These are phyloP conservation scores for Wickerhamomyces canadensis DNA, from an alignment of 805 yeast species.

Conservation along the genomic window DNA sequence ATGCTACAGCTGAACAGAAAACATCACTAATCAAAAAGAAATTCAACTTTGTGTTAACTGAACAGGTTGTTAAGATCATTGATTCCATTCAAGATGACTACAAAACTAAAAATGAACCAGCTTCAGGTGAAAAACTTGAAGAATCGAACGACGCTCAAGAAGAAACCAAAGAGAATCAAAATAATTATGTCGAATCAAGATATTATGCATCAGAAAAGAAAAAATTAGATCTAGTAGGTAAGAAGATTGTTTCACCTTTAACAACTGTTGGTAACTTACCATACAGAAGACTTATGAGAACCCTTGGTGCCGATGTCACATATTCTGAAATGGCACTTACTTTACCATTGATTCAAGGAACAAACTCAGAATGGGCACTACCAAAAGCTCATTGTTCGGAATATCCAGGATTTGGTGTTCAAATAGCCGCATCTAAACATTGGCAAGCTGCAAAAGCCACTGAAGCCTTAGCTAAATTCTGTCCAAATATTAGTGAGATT, in stretches of 20 bases:
- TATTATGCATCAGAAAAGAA: constrained; percentile 80
- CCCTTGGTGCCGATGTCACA: constrained; percentile 87
- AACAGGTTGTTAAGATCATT: constrained; percentile 53
- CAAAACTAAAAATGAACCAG: constrained; percentile 27
- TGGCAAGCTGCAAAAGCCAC: constrained; percentile 94
- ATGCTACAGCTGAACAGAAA: constrained; percentile 40
- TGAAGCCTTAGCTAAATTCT: constrained; percentile 61
- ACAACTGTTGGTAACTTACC: constrained; percentile 98
- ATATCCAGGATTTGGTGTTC: constrained; percentile 87
- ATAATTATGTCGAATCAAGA: constrained; percentile 70
- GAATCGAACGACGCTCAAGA: constrained; percentile 15
- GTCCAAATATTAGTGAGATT: constrained; percentile 67
- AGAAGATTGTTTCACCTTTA: constrained; percentile 89
- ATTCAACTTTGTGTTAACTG: constrained; percentile 53
- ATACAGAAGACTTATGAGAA: constrained; percentile 85
- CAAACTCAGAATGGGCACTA: constrained; percentile 95
- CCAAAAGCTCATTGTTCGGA: constrained; percentile 84
- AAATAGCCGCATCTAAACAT: constrained; percentile 84
- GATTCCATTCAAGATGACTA: constrained; percentile 46
- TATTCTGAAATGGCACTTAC: constrained; percentile 94
- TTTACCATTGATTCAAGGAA: constrained; percentile 82
- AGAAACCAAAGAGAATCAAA: constrained; percentile 31
- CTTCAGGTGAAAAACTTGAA: too few species aligned
- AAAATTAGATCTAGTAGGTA: constrained; percentile 55
- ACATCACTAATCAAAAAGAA: constrained; percentile 41